phyloP scores from a whole-genome alignment of 2,329 filamentous ascomycete genomes.

The Colletotrichum sp. region DNA sequence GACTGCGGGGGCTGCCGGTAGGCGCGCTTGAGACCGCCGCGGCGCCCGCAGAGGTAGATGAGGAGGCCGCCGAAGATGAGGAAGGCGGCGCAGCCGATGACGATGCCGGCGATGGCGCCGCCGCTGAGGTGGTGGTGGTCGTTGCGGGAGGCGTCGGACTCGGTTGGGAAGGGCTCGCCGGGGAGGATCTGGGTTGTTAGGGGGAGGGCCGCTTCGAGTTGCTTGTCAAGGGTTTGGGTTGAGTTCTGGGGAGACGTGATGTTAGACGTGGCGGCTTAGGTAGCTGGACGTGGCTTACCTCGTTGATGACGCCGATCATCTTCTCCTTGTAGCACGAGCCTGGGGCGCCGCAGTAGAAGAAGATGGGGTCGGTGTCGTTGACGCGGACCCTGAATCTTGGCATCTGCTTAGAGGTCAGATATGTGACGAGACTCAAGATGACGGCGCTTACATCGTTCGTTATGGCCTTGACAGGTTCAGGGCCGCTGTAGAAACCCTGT shows the following conservation, averaged over 20 bases:
- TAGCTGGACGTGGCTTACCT: no score
- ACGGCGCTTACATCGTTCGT: slow-evolving; percentile 44
- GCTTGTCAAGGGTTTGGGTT: slow-evolving; percentile 51
- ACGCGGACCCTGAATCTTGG: slow-evolving; percentile 50
- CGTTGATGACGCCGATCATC: slow-evolving; percentile 82
- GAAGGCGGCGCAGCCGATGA: slow-evolving; percentile 54
- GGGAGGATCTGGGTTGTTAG: slow-evolving; percentile 60
- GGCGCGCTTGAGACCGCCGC: slow-evolving; percentile 40
- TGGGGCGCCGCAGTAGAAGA: slow-evolving; percentile 73
- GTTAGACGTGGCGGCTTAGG: no score
- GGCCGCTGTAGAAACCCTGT: slow-evolving; percentile 60
- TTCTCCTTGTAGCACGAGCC: slow-evolving; percentile 67
- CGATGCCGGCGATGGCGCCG: slow-evolving; percentile 66
- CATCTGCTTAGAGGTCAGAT: slow-evolving; percentile 40
- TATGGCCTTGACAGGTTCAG: slow-evolving; percentile 49
- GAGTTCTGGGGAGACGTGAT: slow-evolving; percentile 38
- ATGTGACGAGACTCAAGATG: slow-evolving; percentile 23
- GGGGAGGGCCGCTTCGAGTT: slow-evolving; percentile 51
- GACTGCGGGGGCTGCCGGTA: slow-evolving; percentile 31
- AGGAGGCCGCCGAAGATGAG: slow-evolving; percentile 48
- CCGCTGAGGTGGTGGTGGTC: slow-evolving; percentile 25
- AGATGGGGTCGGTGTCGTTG: slow-evolving; percentile 68
- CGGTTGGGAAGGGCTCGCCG: slow-evolving; percentile 59
- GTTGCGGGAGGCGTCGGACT: slow-evolving; percentile 33
- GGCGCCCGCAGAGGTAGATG: slow-evolving; percentile 53